These are phyloP conservation scores for Pseudophaeomoniella oleicola DNA, from an alignment of 2,329 filamentous ascomycete genomes.

Conservation along the genomic window DNA sequence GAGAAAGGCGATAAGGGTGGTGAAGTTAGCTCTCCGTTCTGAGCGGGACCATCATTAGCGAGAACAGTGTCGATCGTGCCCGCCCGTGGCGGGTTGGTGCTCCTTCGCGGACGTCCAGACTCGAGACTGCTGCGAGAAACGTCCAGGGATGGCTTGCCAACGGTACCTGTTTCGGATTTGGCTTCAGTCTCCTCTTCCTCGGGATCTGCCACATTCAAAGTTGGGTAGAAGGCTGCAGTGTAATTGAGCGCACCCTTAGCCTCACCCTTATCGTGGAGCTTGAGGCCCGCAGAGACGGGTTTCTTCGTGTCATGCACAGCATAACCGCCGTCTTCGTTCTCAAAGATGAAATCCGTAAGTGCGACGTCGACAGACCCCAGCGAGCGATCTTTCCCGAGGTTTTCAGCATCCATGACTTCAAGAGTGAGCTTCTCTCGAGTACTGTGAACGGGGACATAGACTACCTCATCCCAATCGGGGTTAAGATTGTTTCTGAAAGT, in stretches of 20 bases:
- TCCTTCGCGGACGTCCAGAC: slow-evolving; percentile 5
- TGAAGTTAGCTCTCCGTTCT: background rate
- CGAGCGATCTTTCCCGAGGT: slow-evolving; percentile 76
- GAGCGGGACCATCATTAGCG: slow-evolving; percentile 1
- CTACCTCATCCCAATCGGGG: slow-evolving; percentile 87
- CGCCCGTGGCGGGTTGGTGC: slow-evolving; percentile 8
- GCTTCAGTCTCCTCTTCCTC: slow-evolving; percentile 45
- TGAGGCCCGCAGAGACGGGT: slow-evolving; percentile 51
- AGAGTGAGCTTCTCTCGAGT: slow-evolving; percentile 68
- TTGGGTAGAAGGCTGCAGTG: slow-evolving; percentile 80
- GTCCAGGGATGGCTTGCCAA: slow-evolving; percentile 7
- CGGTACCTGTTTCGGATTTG: slow-evolving; percentile 14
- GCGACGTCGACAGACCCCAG: slow-evolving; percentile 68
- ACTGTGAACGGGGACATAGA: slow-evolving; percentile 85
- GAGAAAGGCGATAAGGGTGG: slow-evolving; percentile 11
- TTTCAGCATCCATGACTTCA: slow-evolving; percentile 96
- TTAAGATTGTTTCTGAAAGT: slow-evolving; percentile 94
- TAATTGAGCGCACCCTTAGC: slow-evolving; percentile 72
- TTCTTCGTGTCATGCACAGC: slow-evolving; percentile 63
- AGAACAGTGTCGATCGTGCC: slow-evolving; percentile 17
- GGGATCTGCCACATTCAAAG: slow-evolving; percentile 73
- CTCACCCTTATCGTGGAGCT: slow-evolving; percentile 56
- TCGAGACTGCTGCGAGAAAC: slow-evolving; percentile 17
- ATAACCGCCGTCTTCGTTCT: slow-evolving; percentile 66
- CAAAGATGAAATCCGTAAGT: slow-evolving; percentile 62